Conservation (phyloP, 2,329 filamentous ascomycete genomes). For the Penicillium verrucosum region DNA sequence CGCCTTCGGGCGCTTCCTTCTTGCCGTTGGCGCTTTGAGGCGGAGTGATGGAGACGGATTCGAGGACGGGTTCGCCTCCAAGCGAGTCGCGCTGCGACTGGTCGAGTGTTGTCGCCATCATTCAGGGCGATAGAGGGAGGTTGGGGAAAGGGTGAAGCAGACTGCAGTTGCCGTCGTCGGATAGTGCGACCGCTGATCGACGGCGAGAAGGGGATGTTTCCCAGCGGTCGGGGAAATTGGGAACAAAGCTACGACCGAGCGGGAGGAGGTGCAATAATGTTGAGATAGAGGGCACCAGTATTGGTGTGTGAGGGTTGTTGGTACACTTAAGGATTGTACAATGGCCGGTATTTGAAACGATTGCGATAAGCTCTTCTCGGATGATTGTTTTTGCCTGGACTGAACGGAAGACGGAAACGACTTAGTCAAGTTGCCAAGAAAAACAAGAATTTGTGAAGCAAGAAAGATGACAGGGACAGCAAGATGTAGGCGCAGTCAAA, state of each 20-base stretch:
- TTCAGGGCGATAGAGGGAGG: constrained; percentile 17
- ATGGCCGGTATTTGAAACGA: constrained; percentile 6
- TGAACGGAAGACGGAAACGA: constrained; percentile 9
- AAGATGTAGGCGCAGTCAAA: constrained; percentile 10
- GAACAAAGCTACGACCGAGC: constrained; percentile 5
- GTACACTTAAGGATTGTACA: constrained; percentile 5
- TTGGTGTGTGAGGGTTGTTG: constrained; percentile 9
- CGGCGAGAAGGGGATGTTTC: constrained; percentile 34
- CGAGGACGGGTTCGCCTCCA: constrained; percentile 23
- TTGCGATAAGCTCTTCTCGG: constrained; percentile 23
- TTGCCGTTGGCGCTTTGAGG: constrained; percentile 45
- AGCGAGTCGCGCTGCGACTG: constrained; percentile 29
- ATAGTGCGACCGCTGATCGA: constrained; percentile 45
- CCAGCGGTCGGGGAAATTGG: constrained; percentile 42
- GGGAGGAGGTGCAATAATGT: constrained; percentile 4
- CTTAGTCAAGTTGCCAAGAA: constrained; percentile 16
- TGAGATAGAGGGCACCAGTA: constrained; percentile 2
- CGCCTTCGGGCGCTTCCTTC: constrained; percentile 43
- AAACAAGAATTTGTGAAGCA: constrained; percentile 3
- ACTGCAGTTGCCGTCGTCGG: constrained; percentile 37
- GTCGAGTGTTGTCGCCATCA: constrained; percentile 37
- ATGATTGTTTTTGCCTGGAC: constrained; percentile 17
- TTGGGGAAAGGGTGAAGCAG: constrained; percentile 10
- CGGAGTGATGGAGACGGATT: constrained; percentile 41
- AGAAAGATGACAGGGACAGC: constrained; percentile 1